phyloP scores from a whole-genome alignment of 306 rosid species.

The Vachellia collinsii region DNA sequence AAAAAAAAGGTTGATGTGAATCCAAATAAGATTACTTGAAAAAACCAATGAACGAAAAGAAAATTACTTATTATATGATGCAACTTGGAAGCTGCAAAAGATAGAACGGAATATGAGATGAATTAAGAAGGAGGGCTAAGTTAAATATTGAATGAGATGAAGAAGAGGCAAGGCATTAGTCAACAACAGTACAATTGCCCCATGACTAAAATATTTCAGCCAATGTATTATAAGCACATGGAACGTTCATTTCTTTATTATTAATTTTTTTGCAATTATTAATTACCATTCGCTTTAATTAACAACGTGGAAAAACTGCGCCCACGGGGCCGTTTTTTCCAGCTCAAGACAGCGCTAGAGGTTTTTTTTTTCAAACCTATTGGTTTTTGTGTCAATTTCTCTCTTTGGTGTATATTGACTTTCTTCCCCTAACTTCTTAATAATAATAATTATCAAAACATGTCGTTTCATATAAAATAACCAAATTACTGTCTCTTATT shows the following conservation, averaged over 20 bases:
- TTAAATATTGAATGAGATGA: not conserved
- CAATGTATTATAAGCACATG: not conserved
- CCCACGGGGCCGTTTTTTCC: not conserved
- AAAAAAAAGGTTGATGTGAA: too few species aligned
- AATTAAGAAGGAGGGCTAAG: not conserved
- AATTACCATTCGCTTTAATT: not conserved
- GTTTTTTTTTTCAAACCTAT: not conserved
- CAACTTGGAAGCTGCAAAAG: not conserved
- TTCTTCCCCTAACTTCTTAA: too few species aligned
- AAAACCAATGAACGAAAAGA: too few species aligned
- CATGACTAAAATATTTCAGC: not conserved
- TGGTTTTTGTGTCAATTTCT: not conserved
- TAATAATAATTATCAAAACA: not conserved
- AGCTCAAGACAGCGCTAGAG: not conserved
- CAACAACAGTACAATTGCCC: not conserved
- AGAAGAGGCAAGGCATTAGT: not conserved
- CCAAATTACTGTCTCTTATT: too few species aligned
- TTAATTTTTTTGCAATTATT: not conserved
- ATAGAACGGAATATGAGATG: not conserved
- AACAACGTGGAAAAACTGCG: not conserved
- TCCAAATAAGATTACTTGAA: too few species aligned
- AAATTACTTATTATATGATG: not conserved
- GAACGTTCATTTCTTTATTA: not conserved
- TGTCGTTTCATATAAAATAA: too few species aligned
- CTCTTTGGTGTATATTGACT: not conserved